Conservation (phyloP, 2,329 filamentous ascomycete species). For the Acrocalymma vagum region DNA sequence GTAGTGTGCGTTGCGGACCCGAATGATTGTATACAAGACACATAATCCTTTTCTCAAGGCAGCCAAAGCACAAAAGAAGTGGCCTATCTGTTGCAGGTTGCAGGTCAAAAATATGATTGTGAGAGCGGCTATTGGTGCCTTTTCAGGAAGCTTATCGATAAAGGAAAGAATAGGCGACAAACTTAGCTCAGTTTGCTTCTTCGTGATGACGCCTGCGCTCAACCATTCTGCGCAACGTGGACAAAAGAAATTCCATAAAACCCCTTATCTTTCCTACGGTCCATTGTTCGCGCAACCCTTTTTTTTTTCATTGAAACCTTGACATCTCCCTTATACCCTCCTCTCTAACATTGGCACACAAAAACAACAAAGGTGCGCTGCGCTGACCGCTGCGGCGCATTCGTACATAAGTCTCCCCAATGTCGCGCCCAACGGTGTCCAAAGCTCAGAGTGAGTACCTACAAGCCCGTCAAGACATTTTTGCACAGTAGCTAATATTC, state of each 20-base stretch:
- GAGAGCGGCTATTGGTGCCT: background rate
- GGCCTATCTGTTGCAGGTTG: too few species aligned
- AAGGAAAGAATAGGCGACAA: background rate
- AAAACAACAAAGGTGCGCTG: conserved; percentile 2
- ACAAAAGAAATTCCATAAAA: conserved; percentile 6
- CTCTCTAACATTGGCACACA: background rate
- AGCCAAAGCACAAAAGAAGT: too few species aligned
- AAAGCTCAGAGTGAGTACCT: conserved; percentile 33
- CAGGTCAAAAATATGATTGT: background rate
- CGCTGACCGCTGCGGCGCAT: conserved; percentile 17
- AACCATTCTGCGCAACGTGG: conserved; percentile 19
- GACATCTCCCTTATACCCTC: background rate
- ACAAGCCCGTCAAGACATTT: background rate
- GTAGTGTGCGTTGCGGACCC: too few species aligned
- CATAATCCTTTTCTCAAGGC: too few species aligned
- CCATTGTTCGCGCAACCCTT: background rate
- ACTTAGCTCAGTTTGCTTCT: too few species aligned
- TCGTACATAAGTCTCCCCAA: conserved; percentile 15
- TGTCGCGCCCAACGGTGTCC: conserved; percentile 42
- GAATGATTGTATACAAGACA: too few species aligned
- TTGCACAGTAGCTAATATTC: conserved; percentile 4
- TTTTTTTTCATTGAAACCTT: background rate
- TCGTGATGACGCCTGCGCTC: conserved; percentile 22
- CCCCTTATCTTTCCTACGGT: conserved; percentile 1
- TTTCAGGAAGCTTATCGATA: background rate